Evolutionary conservation across 2,329 filamentous ascomycete species (phyloP), one percentile per base, ranked within the genome.

Genomic region (Nemania diffusa): DNA sequence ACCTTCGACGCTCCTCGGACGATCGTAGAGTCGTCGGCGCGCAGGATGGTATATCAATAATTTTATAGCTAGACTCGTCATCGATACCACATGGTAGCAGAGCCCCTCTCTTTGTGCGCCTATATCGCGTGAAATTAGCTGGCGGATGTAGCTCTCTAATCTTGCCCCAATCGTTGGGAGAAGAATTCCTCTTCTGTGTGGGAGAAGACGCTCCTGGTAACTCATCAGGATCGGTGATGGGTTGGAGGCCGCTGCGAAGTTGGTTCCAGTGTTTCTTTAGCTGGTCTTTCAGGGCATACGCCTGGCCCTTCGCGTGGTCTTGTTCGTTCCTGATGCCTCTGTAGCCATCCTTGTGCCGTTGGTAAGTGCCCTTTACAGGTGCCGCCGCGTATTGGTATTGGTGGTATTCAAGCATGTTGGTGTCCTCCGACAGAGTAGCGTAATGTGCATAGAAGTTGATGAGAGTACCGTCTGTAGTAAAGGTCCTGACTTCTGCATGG

Each of bases 251-350:
- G 34, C 15, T 20, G 13, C 34, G 22, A 26, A 5, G 34, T 11
- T 57, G 20, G 34, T 27, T 20, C 53, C 6, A 27, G 37, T 44
- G 22, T 29, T 57, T 17, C 37, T 57, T 57, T 26, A 57, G 53
- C 34, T 26, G 22, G 53, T 57, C 34, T 13, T 15, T 57, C 24
- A 57, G 34, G 0, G 5, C 34, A 13, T 42, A 57, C 5, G 34
- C 27, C 34, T 57, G 24, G 3, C 24, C 15, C 37, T 17, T 57
- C 22, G 53, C 34, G 34, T 40, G 13, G 13, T 40, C 34, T 40
- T 40, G 34, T 40, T 40, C 55, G 42, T 40, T 44, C n/a, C 40
- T 44, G 17, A 44, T 17, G 15, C 40, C n/a, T 20, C 17, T 44
- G 8, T 17, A 17, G 17, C 40, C 40, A 20, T 44, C 17, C 8